Conservation (phyloP, 768 basidiomycete species). For the Mycena floridula region DNA sequence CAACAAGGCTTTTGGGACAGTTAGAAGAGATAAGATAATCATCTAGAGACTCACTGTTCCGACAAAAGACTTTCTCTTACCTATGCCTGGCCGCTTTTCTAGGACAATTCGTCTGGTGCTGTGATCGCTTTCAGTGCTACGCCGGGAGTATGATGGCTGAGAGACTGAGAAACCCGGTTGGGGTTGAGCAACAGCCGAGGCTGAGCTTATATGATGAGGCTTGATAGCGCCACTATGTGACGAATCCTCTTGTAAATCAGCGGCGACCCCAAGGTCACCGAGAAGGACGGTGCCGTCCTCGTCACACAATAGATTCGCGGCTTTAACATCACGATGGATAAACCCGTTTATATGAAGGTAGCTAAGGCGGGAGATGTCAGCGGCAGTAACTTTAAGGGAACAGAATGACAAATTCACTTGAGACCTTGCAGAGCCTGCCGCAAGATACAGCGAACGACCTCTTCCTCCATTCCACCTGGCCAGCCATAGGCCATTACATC, state of each 20-base stretch:
- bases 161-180: background rate
- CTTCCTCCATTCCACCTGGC: slow-evolving; percentile 88
- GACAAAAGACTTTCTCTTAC: slow-evolving; percentile 89
- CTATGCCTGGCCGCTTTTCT: slow-evolving; percentile 37
- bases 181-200: background rate
- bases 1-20: slow-evolving; percentile 62
- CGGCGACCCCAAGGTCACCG: slow-evolving; percentile 91
- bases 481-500: slow-evolving; percentile 82
- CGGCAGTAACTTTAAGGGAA: slow-evolving; percentile 1
- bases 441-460: slow-evolving; percentile 79
- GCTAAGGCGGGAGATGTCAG: slow-evolving; percentile 27
- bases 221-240: slow-evolving; percentile 16
- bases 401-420: slow-evolving; percentile 43
- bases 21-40: slow-evolving; percentile 1
- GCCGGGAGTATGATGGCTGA: no score
- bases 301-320: slow-evolving; percentile 88
- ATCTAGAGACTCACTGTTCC: slow-evolving; percentile 58
- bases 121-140: background rate
- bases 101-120: background rate
- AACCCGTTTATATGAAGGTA: slow-evolving; percentile 88
- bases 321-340: slow-evolving; percentile 92
- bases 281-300: slow-evolving; percentile 86
- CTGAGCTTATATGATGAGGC: background rate
- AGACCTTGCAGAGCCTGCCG: slow-evolving; percentile 85
- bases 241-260: slow-evolving; percentile 68